Evolutionary conservation across 805 yeast genomes (phyloP).

Genomic region (Metschnikowia koreensis): DNA sequence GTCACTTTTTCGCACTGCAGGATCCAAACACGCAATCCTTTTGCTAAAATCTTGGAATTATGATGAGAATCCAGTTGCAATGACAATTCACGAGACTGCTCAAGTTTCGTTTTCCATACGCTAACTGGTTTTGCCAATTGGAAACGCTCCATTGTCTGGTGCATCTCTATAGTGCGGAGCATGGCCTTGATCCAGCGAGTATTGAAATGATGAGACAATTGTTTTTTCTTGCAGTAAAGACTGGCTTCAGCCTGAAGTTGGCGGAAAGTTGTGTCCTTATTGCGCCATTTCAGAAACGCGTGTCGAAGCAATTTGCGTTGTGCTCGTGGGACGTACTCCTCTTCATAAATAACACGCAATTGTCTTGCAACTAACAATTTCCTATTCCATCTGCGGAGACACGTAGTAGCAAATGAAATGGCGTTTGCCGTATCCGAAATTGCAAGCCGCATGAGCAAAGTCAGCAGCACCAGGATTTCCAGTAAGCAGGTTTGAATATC

Average conservation of each 20-base stretch:
- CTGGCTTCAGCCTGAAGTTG: constrained; percentile 15
- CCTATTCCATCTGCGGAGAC: constrained; percentile 25
- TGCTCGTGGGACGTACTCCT: constrained; percentile 7
- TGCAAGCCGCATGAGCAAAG: constrained; percentile 34
- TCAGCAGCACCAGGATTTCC: constrained; percentile 10
- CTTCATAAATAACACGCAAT: constrained; percentile 13
- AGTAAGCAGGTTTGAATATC: constrained; percentile 18
- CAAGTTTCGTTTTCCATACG: neutral
- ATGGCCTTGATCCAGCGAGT: constrained; percentile 14
- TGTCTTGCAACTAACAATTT: constrained; percentile 14
- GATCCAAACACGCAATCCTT: neutral
- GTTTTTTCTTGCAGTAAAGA: constrained; percentile 11
- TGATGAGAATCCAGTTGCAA: neutral
- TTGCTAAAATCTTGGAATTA: neutral
- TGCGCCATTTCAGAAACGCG: constrained; percentile 17
- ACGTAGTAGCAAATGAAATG: neutral
- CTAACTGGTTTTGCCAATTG: constrained; percentile 14
- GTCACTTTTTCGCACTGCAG: neutral
- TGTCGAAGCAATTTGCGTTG: neutral
- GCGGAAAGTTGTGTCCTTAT: constrained; percentile 3
- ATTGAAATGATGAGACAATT: constrained; percentile 10
- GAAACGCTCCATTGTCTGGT: constrained; percentile 8
- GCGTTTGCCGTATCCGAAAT: constrained; percentile 16
- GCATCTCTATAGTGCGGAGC: constrained; percentile 14
- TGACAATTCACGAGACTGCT: neutral